Percentiles rank a stretch among this genome's conserved stretches.
phyloP scores from a whole-genome alignment of 305 asterid genomes.

The Ajuga reptans region DNA sequence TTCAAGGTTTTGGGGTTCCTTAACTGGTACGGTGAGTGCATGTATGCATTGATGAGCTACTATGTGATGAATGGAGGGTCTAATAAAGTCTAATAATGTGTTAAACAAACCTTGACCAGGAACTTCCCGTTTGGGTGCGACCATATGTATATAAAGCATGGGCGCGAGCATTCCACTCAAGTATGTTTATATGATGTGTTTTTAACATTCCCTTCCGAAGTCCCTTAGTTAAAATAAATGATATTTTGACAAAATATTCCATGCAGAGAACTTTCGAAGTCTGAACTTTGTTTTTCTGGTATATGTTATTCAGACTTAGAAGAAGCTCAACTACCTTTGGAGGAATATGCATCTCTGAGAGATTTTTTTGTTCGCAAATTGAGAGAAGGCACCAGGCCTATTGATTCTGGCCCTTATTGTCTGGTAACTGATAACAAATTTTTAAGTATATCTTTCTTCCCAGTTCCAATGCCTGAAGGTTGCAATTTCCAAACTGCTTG shows the following conservation, averaged over 20 bases:
- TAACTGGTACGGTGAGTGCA: constrained; percentile 61
- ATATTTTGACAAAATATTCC: constrained; percentile 2
- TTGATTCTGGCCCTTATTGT: constrained; percentile 57
- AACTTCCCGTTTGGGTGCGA: constrained; percentile 78
- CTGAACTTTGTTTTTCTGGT: not conserved
- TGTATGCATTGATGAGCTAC: constrained; percentile 8
- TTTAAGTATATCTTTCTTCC: constrained; percentile 23
- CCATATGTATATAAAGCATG: constrained; percentile 76
- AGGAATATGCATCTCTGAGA: constrained; percentile 73
- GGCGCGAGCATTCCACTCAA: constrained; percentile 93
- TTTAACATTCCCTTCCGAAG: constrained; percentile 5
- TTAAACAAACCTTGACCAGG: constrained; percentile 42
- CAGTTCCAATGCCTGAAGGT: not conserved
- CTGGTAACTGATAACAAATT: constrained; percentile 92
- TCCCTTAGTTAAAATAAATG: not conserved
- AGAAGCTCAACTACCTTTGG: constrained; percentile 75
- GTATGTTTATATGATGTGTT: constrained; percentile 35
- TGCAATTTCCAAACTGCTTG: constrained; percentile 16
- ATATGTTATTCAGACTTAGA: constrained; percentile 52
- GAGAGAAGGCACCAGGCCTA: constrained; percentile 75
- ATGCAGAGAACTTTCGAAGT: not conserved
- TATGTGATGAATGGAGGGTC: constrained; percentile 2
- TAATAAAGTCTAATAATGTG: not conserved
- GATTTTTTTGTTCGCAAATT: constrained; percentile 70
- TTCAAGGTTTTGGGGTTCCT: constrained; percentile 81